These are phyloP conservation scores for Dactylellina sp. DNA, from an alignment of 2,329 filamentous ascomycete genomes.

Conservation along the genomic window DNA sequence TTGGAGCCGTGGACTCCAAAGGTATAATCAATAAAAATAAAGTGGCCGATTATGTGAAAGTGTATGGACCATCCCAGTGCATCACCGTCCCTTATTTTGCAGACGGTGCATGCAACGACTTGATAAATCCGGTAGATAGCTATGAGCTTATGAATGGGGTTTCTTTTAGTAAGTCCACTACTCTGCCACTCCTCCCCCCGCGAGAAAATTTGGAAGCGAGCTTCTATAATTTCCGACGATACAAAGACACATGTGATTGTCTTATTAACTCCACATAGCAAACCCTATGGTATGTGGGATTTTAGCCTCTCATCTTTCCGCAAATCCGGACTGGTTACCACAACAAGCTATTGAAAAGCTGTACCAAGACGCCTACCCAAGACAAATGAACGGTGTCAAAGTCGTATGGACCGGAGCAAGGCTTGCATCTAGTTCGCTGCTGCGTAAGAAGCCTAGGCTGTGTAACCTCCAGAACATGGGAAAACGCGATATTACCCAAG, in stretches of 20 bases:
- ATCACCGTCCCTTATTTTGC: background rate
- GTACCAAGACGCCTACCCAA: constrained; percentile 1
- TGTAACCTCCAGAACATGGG: no score
- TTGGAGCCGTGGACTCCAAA: background rate
- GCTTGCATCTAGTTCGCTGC: no score
- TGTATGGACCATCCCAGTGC: background rate
- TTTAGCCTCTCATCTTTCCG: constrained; percentile 1
- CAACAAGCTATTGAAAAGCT: background rate
- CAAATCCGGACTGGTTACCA: constrained; percentile 1
- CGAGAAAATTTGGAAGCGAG: no score
- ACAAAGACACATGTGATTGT: no score
- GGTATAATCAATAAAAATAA: background rate
- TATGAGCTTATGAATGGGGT: background rate
- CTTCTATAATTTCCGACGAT: no score
- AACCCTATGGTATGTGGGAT: constrained; percentile 2
- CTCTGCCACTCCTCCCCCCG: no score
- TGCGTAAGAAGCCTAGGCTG: no score
- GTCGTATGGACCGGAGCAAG: background rate
- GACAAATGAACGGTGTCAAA: background rate
- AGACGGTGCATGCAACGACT: background rate
- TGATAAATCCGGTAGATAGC: background rate
- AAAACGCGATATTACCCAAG: no score
- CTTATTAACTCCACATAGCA: background rate
- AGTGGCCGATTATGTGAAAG: constrained; percentile 3
- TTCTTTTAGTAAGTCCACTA: background rate